Base-by-base conservation (phyloP, 768 basidiomycete species). In the Stropharia rugosoannulata region DNA sequence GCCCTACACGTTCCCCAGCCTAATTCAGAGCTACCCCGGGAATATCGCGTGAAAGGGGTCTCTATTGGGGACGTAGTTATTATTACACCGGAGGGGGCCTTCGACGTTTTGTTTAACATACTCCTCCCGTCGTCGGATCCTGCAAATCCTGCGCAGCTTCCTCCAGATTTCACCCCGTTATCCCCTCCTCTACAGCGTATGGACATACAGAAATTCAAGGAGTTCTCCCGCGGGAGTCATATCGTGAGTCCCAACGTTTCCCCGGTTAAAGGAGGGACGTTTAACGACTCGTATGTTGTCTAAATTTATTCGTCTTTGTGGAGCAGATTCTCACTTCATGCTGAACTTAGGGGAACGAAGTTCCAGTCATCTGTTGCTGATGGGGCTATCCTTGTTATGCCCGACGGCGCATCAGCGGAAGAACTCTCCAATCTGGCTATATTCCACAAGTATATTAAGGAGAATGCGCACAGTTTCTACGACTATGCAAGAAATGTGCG, bases 61-160 rank as follows among this genome's bases (percentile, higher is more conserved):
- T 62, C 56, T 22, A 71, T 75, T 42, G 75, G 76, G 2, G 76
- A 77, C 44, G 73, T 77, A 11, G 73, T 73, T 6, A 62, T 70
- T 7, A 59, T 76, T 25, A 66, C 71, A 12, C 62, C 64, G 29
- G 57, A 62, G 16, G 74, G 74, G 19, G 59, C 54, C 5, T 76
- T 75, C 27, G 58, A 70, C 69, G 62, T 55, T 40, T 41, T 61
- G 5, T 61, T 61, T 25, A 61, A 61, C 51, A 64, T 76, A 27
- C 68, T 68, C 38, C 49, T 66, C 2, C 59, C 71, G 18, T 40
- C 44, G 9, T 51, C 54, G 18, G 49, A 71, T 63, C 58, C 54
- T 2, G 43, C 56, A 18, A 59, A 59, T 43, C 44, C 72, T 13
- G 25, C 10, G 3, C 58, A 54, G 2, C 56, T 75, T 5, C 75